Evolutionary conservation across 2,329 filamentous ascomycete species (phyloP), one percentile per base, ranked within the genome.

Genomic region (Nannizziopsis barbatae): DNA sequence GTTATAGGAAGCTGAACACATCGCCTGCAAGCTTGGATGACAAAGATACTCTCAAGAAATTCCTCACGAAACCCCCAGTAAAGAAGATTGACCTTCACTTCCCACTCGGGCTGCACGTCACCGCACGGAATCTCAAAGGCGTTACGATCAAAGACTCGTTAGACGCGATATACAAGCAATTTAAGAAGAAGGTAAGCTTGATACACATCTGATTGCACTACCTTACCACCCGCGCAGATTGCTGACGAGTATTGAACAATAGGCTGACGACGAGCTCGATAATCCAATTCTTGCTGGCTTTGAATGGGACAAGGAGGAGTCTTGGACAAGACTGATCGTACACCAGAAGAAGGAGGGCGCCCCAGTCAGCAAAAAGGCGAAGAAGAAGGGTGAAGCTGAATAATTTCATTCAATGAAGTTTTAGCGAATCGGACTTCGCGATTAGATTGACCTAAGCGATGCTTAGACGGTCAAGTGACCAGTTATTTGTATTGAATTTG

Each of bases 71-170:
- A 52, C 90, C 90, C 42, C 81, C 84, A 31, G 79, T 96, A 67
- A 94, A 92, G 77, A 90, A 86, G 74, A 90, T 96, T 69, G 88
- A 95, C 69, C 76, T 96, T 41, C 81, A 88, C 70, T 95, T 94
- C 75, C 86, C 86, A 12, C 74, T 93, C 46, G 90, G 90, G 45
- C 77, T 92, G 49, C 82, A 90, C 62, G 85, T 95, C 57, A 86
- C 84, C 30, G 90, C 88, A 63, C 80, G 90, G 62, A 96, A 95
- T 71, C 73, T 89, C 60, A 90, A 89, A 69, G 90, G 90, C 49
- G 88, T 96, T 57, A 96, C 90, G 50, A 90, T 96, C 75, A 95
- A 95, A 75, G 90, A 96, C 69, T 88, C 88, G 50, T 66, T 95
- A 66, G 89, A 95, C 67, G 90, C 87, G 61, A 95, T 96, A 70